Base-by-base conservation (phyloP, 352 stramenopile genomes). In the Phytophthora lateralis region DNA sequence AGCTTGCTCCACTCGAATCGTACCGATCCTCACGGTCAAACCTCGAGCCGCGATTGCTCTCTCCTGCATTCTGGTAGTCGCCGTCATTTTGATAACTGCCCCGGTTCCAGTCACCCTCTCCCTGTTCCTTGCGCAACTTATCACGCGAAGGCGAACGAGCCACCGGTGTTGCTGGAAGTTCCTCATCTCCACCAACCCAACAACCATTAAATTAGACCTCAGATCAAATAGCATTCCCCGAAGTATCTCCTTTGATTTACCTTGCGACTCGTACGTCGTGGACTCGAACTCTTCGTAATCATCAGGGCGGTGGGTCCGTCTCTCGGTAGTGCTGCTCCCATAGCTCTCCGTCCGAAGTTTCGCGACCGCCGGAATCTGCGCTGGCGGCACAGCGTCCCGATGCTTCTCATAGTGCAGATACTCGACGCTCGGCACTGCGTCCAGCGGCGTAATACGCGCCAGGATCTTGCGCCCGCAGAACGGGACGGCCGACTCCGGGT, bases 381-480 rank as follows among this genome's bases (percentile, higher is more conserved):
- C 34, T 29, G 45, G 18, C 3, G 17, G 27, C 27, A 32, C 39
- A 15, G 59, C 52, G 8, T 44, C 37, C 17, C 29, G 51, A 39
- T 53, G 21, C n/a, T 82, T 49, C 27, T 69, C 52, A 30, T 67
- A 68, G 20, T 53, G 54, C 17, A 88, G 30, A 43, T 82, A 76
- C 62, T 81, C 71, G 21, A 88, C 51, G 45, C 56, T 76, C 3
- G 76, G 75, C n/a, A 70, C 63, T 11, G 78, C 69, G 26, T 79
- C 80, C 12, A 93, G 53, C 10, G 84, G 82, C 43, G 78, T 91
- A 24, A 89, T 53, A 26, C 82, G 79, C 24, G 83, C 78, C 27
- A 92, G 39, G 53, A 95, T 91, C 65, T 89, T 93, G 52, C 73
- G 78, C 1, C 80, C 81, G 42, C 72, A 85, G 42, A 75, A 75